Evolutionary conservation across 208 protist species (phyloP).

Genomic region (Crithidia bombi): DNA sequence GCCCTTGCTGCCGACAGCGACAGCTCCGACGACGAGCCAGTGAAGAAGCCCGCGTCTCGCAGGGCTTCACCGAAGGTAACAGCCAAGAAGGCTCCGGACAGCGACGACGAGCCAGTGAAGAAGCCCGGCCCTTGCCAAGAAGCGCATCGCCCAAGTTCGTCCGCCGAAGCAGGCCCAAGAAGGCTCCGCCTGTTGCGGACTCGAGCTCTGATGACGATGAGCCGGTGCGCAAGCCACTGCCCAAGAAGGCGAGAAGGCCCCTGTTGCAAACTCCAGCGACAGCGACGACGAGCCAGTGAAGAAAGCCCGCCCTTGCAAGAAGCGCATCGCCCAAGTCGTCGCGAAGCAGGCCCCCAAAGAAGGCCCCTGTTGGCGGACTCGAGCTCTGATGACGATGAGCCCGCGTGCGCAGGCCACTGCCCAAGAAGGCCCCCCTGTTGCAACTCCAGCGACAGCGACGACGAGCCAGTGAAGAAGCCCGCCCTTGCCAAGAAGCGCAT

Average conservation of each 20-base stretch:
- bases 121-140: slow-evolving; percentile 26
- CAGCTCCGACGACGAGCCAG: slow-evolving; percentile 42
- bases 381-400: slow-evolving; percentile 46
- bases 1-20: slow-evolving; percentile 21
- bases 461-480: slow-evolving; percentile 64
- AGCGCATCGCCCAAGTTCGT: too few relatives aligned
- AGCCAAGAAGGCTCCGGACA: background rate
- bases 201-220: slow-evolving; percentile 48
- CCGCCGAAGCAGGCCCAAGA: slow-evolving; percentile 17
- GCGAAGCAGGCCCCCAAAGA: slow-evolving; percentile 42
- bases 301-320: too few relatives aligned
- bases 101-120: slow-evolving; percentile 43
- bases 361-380: slow-evolving; percentile 57
- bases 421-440: slow-evolving; percentile 37
- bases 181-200: slow-evolving; percentile 20
- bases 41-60: slow-evolving; percentile 41
- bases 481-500: slow-evolving; percentile 40
- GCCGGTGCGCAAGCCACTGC: slow-evolving; percentile 38
- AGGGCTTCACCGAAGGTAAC: slow-evolving; percentile 55
- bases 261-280: slow-evolving; percentile 30
- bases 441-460: slow-evolving; percentile 60
- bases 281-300: slow-evolving; percentile 61
- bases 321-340: slow-evolving; percentile 34
- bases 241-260: slow-evolving; percentile 53
- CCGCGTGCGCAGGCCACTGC: slow-evolving; percentile 54